Evolutionary conservation across 148 eudicot species (phyloP), one percentile per base, ranked within the genome.

Genomic region (Fagopyrum homotropicum): DNA sequence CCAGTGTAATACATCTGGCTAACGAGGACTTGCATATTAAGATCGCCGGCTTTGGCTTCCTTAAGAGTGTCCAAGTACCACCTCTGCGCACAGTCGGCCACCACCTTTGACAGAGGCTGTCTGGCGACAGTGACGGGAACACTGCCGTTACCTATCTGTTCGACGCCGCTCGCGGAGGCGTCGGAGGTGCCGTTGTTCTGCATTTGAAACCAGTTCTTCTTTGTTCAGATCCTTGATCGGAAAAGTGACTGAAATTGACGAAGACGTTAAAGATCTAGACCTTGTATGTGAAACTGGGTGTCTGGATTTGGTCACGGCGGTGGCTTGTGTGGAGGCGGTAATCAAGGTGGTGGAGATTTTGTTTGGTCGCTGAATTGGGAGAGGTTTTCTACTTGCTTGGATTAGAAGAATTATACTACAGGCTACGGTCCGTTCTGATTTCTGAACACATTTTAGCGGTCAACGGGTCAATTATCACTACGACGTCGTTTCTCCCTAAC

Each of bases 1-100:
- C 92, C 92, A 83, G 51, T 75, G 79, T 52, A 78, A 63, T 89
- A 92, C 97, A 92, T 92, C 91, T 92, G 94, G 72, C 86, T 86
- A 55, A 92, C 85, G 78, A 92, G 83, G 40, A 92, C 90, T 82
- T 92, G 97, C 94, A 90, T 87, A 57, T 87, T 82, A 35, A 86
- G 57, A 76, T 90, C 93, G 12, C 95, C 94, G 8, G 83, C 71
- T 77, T 87, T 90, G 17, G 95, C 94, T 74, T 90, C 93, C 78
- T 84, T 90, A 14, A 92, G 84, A 30, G 91, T 84, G 49, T 88
- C 95, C 26, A 80, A 83, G 78, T 90, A 90, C 93, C 93, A 88
- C 75, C 91, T 78, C 79, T 48, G 72, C 26, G 80, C 86, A 54
- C 97, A 91, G 61, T 93, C 97, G 0, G 89, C 74, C 30, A 93